These are phyloP conservation scores for Chenopodium berlandieri DNA, from an alignment of 148 eudicot species.

Conservation along the genomic window DNA sequence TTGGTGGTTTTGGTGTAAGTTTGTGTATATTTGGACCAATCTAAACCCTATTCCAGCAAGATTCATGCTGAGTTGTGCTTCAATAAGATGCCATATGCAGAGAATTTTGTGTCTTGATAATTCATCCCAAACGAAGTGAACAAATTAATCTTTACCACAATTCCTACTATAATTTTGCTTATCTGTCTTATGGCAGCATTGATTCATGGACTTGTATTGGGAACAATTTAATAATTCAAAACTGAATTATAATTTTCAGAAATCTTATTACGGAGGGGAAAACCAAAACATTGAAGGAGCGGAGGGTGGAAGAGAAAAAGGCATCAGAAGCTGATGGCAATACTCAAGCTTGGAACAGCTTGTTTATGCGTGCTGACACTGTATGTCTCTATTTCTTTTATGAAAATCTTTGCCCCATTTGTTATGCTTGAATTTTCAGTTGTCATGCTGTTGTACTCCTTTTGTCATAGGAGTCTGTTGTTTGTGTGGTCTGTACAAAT, in stretches of 20 bases:
- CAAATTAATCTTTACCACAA: background rate
- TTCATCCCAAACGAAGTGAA: background rate
- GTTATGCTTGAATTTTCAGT: background rate
- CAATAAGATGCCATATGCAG: background rate
- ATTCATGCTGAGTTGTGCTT: background rate
- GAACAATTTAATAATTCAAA: background rate
- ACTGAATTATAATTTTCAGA: conserved; percentile 29
- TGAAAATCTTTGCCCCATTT: background rate
- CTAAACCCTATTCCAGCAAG: background rate
- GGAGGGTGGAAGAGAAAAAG: conserved; percentile 68
- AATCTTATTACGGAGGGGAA: conserved; percentile 32
- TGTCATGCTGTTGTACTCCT: background rate
- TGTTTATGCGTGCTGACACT: conserved; percentile 89
- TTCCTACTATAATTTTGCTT: background rate
- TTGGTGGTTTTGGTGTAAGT: background rate
- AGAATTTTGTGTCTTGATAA: background rate
- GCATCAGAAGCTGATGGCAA: conserved; percentile 82
- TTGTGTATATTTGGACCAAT: too few relatives aligned
- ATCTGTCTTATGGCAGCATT: background rate
- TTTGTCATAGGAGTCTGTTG: background rate
- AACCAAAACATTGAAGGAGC: conserved; percentile 65
- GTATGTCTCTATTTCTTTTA: conserved; percentile 41
- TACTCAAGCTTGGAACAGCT: conserved; percentile 87
- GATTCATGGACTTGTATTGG: background rate
- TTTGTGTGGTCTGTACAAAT: background rate